Evolutionary conservation across 257 asterid genomes (phyloP), one percentile per base, ranked within the genome.

Genomic region (Lithospermum erythrorhizon): DNA sequence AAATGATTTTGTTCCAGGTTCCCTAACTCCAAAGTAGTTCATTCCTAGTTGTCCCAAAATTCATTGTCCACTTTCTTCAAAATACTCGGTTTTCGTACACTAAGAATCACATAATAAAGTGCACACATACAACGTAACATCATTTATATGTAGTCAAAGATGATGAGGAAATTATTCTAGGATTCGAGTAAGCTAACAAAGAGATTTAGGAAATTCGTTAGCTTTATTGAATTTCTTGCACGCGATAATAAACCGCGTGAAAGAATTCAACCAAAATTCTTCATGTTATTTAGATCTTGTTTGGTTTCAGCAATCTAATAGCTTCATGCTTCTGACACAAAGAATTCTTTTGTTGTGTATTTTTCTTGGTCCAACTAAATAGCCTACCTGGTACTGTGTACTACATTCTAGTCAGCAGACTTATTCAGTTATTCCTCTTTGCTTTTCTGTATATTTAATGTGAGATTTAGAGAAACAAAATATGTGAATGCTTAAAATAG

Each of bases 81-180:
- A 61, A 55, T 61, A 71, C 75, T 81, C 76, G 87, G 65, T 37
- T 30, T 57, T 58, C 63, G 91, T 61, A 68, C 81, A 83, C 73
- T 80, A 73, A 74, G 77, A 77, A 79, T 82, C 77, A 68, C 76
- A 74, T 70, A 72, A 74, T 70, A 72, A 70, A 70, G 69, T 66
- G 72, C 65, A 35, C 9, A 35, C 9, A 35, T 35, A 35, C 14
- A 2, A 9, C 45, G 6, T 30, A 2, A 9, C 45, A 30, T 30
- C 37, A 7, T 30, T 30, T 30, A 30, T 30, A 30, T 30, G 45
- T 69, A 67, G 70, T 62, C 70, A 74, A 82, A 72, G 65, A 63
- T 55, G 72, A 65, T 68, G 57, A 45, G 53, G 53, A 56, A 69
- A 62, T 68, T 32, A 48, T 37, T 35, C 61, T 57, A 68, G 27